These are phyloP conservation scores for Colletotrichum cordylinicola DNA, from an alignment of 2,329 filamentous ascomycete species.

Conservation along the genomic window DNA sequence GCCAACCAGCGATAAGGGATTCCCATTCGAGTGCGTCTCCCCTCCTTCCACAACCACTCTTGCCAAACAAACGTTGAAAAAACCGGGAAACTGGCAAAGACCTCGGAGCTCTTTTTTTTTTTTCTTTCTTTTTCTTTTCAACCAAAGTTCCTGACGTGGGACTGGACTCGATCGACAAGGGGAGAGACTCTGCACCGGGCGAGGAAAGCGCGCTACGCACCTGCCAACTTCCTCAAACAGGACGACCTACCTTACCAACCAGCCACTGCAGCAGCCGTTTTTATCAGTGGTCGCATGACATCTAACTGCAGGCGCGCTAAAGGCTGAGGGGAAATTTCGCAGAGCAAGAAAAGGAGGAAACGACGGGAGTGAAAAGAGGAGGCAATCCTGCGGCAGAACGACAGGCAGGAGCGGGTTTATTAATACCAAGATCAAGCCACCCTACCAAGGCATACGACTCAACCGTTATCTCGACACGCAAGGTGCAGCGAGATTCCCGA, in stretches of 20 bases:
- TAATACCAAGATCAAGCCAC: constrained; percentile 2
- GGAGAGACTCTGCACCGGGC: not conserved
- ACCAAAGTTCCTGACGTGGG: constrained; percentile 1
- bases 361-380: not conserved
- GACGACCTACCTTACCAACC: not conserved
- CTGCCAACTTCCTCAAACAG: not conserved
- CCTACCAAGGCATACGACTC: not conserved
- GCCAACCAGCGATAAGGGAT: not conserved
- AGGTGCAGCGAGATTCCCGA: not conserved
- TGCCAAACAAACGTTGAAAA: not conserved
- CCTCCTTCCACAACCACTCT: not conserved
- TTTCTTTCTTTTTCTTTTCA: not conserved
- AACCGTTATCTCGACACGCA: not conserved
- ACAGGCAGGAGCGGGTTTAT: not conserved
- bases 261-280: not conserved
- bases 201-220: not conserved
- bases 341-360: not conserved
- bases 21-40: not conserved
- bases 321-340: not conserved
- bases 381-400: not conserved
- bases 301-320: not conserved
- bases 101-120: not conserved
- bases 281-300: constrained; percentile 1
- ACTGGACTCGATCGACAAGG: not conserved
- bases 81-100: not conserved